Evolutionary conservation across 257 asterid species (phyloP).

Genomic region (Penstemon eatonii): DNA sequence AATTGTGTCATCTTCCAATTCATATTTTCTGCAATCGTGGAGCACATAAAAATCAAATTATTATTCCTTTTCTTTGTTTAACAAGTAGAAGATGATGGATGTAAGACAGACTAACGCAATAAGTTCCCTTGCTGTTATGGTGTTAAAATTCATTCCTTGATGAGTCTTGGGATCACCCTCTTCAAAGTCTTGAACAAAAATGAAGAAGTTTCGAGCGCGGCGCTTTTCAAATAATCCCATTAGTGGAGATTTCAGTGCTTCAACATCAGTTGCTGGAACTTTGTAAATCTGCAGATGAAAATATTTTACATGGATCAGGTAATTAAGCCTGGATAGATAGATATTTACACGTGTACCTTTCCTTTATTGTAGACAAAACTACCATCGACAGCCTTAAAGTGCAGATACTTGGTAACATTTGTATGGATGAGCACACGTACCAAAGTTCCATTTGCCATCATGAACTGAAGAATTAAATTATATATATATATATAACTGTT

Average conservation of each 20-base stretch:
- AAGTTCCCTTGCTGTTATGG: constrained; percentile 76
- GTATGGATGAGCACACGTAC: constrained; percentile 95
- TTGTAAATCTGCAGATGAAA: constrained; percentile 64
- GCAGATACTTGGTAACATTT: constrained; percentile 84
- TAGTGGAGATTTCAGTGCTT: constrained; percentile 93
- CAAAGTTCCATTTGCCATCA: constrained; percentile 95
- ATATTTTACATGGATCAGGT: not conserved
- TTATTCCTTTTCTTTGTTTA: too few relatives aligned
- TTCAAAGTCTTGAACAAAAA: constrained; percentile 82
- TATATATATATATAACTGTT: constrained; percentile 2
- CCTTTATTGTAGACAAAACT: constrained; percentile 87
- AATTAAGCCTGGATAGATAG: not conserved
- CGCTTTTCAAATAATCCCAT: constrained; percentile 98
- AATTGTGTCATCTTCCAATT: constrained; percentile 86
- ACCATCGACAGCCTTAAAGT: constrained; percentile 95
- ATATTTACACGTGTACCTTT: constrained; percentile 46
- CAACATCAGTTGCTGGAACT: constrained; percentile 93
- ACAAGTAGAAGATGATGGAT: not conserved
- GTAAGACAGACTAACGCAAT: constrained; percentile 57
- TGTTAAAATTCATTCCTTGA: constrained; percentile 88
- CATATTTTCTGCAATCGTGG: constrained; percentile 62
- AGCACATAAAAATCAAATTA: not conserved
- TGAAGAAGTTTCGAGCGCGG: constrained; percentile 90
- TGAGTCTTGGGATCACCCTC: constrained; percentile 85
- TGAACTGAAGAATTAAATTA: constrained; percentile 51